phyloP scores from a whole-genome alignment of 176 grass and related monocot genomes.

The barley (Hordeum vulgare) region MorexV3_pseudomolecules_assembly NC_058522.1:420423173-420423672 shows the following conservation, averaged over 20 bases:
- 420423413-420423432: not conserved
- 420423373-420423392: not conserved
- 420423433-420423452: not conserved
- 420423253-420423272: constrained; percentile 27
- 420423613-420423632: no score
- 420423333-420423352: not conserved
- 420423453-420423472: constrained; percentile 11
- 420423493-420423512: not conserved
- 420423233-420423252: constrained; percentile 24
- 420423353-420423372: not conserved
- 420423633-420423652: no score
- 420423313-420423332: not conserved
- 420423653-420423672: no score
- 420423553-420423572: not conserved
- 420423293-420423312: constrained; percentile 20
- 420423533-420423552: not conserved
- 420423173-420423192: not conserved
- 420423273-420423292: constrained; percentile 29
- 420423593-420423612: not conserved
- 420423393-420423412: not conserved
- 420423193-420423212: not conserved
- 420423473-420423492: constrained; percentile 23
- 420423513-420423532: not conserved
- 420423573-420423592: not conserved
- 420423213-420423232: not conserved